These are phyloP conservation scores for Monilinia vaccinii-corymbosi DNA, from an alignment of 2,329 filamentous ascomycete species.

Conservation along the genomic window DNA sequence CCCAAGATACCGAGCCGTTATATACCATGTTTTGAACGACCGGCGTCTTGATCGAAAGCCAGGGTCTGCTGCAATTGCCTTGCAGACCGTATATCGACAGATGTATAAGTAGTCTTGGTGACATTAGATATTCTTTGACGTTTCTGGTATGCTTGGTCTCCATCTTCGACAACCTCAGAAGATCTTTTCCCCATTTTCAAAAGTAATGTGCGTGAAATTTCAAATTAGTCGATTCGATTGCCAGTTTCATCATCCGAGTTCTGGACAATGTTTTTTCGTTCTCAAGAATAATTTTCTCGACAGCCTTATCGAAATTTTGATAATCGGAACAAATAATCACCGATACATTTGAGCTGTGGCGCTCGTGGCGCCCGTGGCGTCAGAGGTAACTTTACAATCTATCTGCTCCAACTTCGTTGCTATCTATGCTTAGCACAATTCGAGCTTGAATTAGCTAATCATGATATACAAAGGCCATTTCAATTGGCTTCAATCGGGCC, in stretches of 20 bases:
- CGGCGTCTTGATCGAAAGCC: slow-evolving; percentile 60
- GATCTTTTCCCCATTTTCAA: slow-evolving; percentile 27
- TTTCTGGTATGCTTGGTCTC: slow-evolving; percentile 28
- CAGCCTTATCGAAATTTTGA: slow-evolving; percentile 9
- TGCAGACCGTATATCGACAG: slow-evolving; percentile 51
- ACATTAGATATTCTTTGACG: slow-evolving; percentile 35
- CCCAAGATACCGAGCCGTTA: background rate
- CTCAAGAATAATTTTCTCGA: slow-evolving; percentile 10
- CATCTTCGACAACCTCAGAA: slow-evolving; percentile 23
- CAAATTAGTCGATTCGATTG: background rate
- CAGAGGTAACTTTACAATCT: background rate
- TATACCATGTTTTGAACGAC: slow-evolving; percentile 56
- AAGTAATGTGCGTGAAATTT: background rate
- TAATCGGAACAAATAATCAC: slow-evolving; percentile 2
- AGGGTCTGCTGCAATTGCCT: slow-evolving; percentile 62
- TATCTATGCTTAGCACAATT: background rate
- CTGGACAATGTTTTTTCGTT: background rate
- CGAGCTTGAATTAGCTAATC: slow-evolving; percentile 3
- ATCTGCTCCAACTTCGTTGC: background rate
- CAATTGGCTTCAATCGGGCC: slow-evolving; percentile 7
- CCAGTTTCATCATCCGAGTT: background rate
- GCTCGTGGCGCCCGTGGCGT: background rate
- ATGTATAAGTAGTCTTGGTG: slow-evolving; percentile 30
- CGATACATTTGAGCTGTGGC: background rate
- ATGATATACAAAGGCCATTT: slow-evolving; percentile 16